These are phyloP conservation scores for Aureobasidium sp. DNA, from an alignment of 2,329 filamentous ascomycete genomes.

Conservation along the genomic window DNA sequence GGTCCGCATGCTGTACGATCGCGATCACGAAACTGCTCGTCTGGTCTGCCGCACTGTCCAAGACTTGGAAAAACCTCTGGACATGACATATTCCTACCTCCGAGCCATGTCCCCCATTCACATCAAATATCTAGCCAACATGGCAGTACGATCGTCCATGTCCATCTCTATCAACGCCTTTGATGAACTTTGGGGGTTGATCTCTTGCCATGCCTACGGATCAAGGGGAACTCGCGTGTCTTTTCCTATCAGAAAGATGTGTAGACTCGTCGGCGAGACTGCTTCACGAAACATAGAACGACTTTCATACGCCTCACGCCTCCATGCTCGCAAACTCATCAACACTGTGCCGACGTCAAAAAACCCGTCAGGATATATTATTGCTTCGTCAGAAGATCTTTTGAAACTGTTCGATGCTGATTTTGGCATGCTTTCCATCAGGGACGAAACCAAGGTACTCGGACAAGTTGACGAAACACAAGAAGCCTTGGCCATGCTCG, in stretches of 20 bases:
- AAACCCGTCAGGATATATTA: slow-evolving; percentile 83
- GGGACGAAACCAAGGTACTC: slow-evolving; percentile 81
- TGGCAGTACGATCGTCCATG: slow-evolving; percentile 91
- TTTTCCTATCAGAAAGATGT: slow-evolving; percentile 89
- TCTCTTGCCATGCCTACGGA: slow-evolving; percentile 80
- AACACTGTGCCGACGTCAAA: slow-evolving; percentile 74
- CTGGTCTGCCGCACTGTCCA: slow-evolving; percentile 71
- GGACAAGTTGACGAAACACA: slow-evolving; percentile 69
- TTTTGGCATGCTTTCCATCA: slow-evolving; percentile 76
- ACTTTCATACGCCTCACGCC: slow-evolving; percentile 73
- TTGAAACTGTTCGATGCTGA: slow-evolving; percentile 80
- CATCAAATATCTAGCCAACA: slow-evolving; percentile 78
- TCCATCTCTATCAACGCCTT: slow-evolving; percentile 88
- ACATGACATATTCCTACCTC: slow-evolving; percentile 78
- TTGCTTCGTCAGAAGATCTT: slow-evolving; percentile 80
- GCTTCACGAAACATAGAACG: slow-evolving; percentile 83
- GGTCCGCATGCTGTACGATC: slow-evolving; percentile 78
- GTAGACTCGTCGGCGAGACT: slow-evolving; percentile 75
- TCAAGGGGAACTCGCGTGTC: slow-evolving; percentile 76
- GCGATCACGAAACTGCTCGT: slow-evolving; percentile 70
- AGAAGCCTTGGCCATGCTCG: slow-evolving; percentile 75
- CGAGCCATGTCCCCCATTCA: slow-evolving; percentile 88
- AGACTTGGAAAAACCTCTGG: slow-evolving; percentile 67
- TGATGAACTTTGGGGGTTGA: slow-evolving; percentile 77
- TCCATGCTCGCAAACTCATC: slow-evolving; percentile 82